Base-by-base conservation (phyloP, 371 early-diverging fungal species). In the Dichotomocladium elegans region DNA sequence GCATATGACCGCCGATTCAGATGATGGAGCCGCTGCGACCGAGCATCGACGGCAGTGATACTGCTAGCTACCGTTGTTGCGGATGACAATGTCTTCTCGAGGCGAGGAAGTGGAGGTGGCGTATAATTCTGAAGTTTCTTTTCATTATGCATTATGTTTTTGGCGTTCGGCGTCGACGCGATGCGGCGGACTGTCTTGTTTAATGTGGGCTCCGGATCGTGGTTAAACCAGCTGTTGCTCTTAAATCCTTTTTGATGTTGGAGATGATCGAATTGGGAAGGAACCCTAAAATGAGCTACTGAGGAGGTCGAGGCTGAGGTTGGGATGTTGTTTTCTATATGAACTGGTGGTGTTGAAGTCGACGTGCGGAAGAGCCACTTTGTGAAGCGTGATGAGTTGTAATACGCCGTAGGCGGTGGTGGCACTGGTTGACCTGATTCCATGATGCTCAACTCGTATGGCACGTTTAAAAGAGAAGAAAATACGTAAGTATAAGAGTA, bases 1-100 rank as follows among this genome's bases (percentile, higher is more conserved):
- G 90, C 89, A 60, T 91, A 90, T 11, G 86, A 84, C 43, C 92
- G 74, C n/a, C 73, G 61, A 49, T 31, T 30, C 27, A 43, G 22
- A n/a, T n/a, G n/a, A 14, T 41, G 47, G 11, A 30, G 19, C 7
- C 26, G 30, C 17, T 56, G 24, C 3, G 51, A 51, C n/a, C 43
- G 45, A 17, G 48, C 27, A 25, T 27, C 27, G n/a, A 50, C 50
- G 27, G 55, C 42, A 14, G 55, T 33, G 22, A 15, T 15, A 31
- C 33, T 48, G 24, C 47, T 49, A 6, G 47, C 28, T 46, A 51
- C 19, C 19, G 60, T 48, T 15, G 47, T 17, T 34, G 54, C 44
- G 28, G 48, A 48, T 43, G 49, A 47, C 27, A 53, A 49, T 27
- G 30, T 25, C 17, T 17, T 53, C n/a, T 27, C 29, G 21, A 42